Evolutionary conservation across 768 basidiomycete genomes (phyloP).

Genomic region (Coprinellus micaceus): DNA sequence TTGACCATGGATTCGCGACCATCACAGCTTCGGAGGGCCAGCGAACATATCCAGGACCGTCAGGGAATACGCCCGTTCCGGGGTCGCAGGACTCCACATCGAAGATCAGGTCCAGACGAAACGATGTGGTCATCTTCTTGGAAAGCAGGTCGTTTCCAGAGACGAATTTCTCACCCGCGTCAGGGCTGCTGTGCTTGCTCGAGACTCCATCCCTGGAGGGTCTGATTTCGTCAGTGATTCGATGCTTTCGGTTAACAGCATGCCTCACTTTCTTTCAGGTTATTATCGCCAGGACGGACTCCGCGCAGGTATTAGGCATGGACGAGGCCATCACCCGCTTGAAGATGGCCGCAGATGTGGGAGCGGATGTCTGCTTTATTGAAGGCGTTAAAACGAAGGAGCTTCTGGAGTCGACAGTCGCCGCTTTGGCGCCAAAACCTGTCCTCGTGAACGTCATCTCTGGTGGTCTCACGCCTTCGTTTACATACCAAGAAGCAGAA

Average conservation of each 20-base stretch:
- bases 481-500: constrained; percentile 68
- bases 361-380: constrained; percentile 80
- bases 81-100: constrained; percentile 73
- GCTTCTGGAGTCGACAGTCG: constrained; percentile 59
- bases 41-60: constrained; percentile 75
- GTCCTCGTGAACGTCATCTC: constrained; percentile 81
- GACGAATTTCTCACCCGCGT: constrained; percentile 74
- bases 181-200: constrained; percentile 73
- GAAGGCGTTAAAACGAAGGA: constrained; percentile 72
- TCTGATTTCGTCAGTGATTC: constrained; percentile 58
- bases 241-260: background rate
- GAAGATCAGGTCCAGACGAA: constrained; percentile 84
- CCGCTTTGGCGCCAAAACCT: constrained; percentile 67
- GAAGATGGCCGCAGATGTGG: constrained; percentile 66
- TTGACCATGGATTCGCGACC: no score
- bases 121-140: constrained; percentile 74
- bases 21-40: constrained; percentile 65
- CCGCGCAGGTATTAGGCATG: constrained; percentile 76
- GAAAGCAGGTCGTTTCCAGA: constrained; percentile 78
- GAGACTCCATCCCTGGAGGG: constrained; percentile 68
- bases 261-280: constrained; percentile 35
- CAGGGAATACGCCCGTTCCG: constrained; percentile 62
- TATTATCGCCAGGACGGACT: constrained; percentile 74
- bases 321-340: constrained; percentile 67
- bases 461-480: constrained; percentile 72